Conservation (phyloP, 2,329 filamentous ascomycete genomes). For the Pseudogymnoascus sp. region DNA sequence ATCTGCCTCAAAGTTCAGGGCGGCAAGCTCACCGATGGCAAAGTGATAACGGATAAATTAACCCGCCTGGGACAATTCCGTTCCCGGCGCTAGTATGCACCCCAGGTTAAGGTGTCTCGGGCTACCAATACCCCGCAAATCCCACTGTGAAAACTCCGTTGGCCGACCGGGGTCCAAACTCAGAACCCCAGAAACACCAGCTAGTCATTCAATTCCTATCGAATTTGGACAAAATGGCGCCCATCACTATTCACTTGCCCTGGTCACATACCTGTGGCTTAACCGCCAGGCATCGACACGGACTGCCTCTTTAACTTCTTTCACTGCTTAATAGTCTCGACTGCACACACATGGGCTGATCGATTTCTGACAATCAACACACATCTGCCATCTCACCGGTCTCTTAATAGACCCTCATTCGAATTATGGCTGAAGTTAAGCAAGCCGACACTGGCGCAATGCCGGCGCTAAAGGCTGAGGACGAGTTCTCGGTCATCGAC, state of each 20-base stretch:
- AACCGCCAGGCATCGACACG: background rate
- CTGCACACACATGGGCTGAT: background rate
- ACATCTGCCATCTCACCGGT: background rate
- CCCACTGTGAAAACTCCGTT: background rate
- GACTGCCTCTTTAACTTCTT: background rate
- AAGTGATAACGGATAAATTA: background rate
- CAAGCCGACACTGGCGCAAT: background rate
- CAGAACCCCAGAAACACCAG: background rate
- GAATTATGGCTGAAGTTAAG: background rate
- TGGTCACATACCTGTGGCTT: background rate
- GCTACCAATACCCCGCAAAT: background rate
- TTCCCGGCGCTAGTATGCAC: background rate
- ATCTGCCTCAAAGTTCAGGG: background rate
- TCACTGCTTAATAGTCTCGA: background rate
- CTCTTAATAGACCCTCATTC: background rate
- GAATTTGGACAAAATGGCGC: background rate
- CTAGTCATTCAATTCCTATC: background rate
- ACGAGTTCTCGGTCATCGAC: background rate
- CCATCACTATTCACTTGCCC: background rate
- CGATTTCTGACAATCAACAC: background rate
- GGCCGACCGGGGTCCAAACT: background rate
- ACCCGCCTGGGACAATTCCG: slow-evolving; percentile 1
- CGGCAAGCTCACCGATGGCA: background rate
- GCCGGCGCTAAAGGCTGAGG: background rate
- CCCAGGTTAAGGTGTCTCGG: background rate